Evolutionary conservation across 2,329 filamentous ascomycete species (phyloP).

Genomic region (Colletotrichum eremochloae): DNA sequence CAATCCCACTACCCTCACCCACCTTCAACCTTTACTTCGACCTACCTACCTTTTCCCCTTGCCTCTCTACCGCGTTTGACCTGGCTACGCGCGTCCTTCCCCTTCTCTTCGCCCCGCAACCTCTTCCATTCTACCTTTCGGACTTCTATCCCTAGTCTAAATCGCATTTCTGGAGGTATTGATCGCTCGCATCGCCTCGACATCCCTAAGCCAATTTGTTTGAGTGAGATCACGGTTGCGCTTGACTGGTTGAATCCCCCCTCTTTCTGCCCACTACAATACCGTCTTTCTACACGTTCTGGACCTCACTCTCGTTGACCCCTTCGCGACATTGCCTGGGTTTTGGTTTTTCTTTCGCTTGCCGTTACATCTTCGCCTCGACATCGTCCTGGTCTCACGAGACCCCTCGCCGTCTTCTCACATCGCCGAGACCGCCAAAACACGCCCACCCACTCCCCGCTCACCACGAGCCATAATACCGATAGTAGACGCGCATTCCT

Average conservation of each 20-base stretch:
- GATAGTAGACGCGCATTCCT: conserved; percentile 32
- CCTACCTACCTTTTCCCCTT: conserved; percentile 21
- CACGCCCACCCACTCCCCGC: neutral
- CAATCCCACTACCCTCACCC: conserved; percentile 22
- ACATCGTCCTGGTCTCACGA: neutral
- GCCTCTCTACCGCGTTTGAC: conserved; percentile 9
- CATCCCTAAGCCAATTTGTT: conserved; percentile 4
- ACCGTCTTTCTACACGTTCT: neutral
- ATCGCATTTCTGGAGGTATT: conserved; percentile 12
- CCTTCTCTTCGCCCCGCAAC: conserved; percentile 32
- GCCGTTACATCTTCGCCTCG: conserved; percentile 1
- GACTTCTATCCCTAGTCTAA: conserved; percentile 27
- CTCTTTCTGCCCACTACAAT: neutral
- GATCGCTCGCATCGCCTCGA: conserved; percentile 8
- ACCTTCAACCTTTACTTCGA: conserved; percentile 19
- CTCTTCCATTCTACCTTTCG: conserved; percentile 25
- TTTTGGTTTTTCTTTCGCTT: conserved; percentile 13
- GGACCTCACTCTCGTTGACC: conserved; percentile 19
- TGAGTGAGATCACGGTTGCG: conserved; percentile 13
- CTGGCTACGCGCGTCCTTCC: conserved; percentile 31
- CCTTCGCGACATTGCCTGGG: neutral
- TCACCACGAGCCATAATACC: conserved; percentile 16
- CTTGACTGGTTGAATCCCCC: conserved; percentile 1
- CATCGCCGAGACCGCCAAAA: conserved; percentile 3
- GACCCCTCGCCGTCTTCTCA: neutral